Conservation (phyloP, 352 stramenopile genomes). For the Pythium scleroteichum region DNA sequence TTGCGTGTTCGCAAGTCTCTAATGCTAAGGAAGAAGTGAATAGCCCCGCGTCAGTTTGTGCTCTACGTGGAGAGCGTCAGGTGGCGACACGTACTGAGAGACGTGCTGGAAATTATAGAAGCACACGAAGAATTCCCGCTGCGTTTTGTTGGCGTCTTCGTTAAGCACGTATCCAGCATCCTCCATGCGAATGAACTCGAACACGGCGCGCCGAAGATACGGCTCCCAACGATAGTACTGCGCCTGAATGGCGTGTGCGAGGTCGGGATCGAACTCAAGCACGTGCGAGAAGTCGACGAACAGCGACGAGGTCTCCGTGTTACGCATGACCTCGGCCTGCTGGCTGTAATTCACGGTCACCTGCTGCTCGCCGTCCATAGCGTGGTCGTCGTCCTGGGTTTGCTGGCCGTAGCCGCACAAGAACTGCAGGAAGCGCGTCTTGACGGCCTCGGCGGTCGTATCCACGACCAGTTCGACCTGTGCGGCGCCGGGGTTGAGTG, state of each 20-base stretch:
- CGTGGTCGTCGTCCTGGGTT: slow-evolving; percentile 10
- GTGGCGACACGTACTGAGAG: slow-evolving; percentile 54
- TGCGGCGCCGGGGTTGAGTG: slow-evolving; percentile 36
- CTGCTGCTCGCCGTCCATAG: slow-evolving; percentile 13
- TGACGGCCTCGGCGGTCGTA: slow-evolving; percentile 76
- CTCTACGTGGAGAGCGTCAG: slow-evolving; percentile 22
- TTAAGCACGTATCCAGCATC: slow-evolving; percentile 77
- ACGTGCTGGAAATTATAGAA: slow-evolving; percentile 91
- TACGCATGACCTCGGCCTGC: slow-evolving; percentile 85
- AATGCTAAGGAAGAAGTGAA: slow-evolving; percentile 64
- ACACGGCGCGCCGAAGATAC: slow-evolving; percentile 68
- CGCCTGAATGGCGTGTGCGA: slow-evolving; percentile 80
- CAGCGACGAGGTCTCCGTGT: slow-evolving; percentile 85
- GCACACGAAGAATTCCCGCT: slow-evolving; percentile 86
- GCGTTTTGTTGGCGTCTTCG: slow-evolving; percentile 78
- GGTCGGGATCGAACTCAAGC: slow-evolving; percentile 78
- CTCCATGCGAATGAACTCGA: slow-evolving; percentile 79
- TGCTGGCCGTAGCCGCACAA: slow-evolving; percentile 75
- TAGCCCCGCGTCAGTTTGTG: slow-evolving; percentile 1
- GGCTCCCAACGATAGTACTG: slow-evolving; percentile 88
- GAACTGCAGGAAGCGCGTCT: slow-evolving; percentile 83
- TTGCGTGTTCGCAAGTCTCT: slow-evolving; percentile 91
- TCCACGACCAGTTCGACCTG: slow-evolving; percentile 69
- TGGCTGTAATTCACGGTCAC: slow-evolving; percentile 78
- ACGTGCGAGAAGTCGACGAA: slow-evolving; percentile 88